These are phyloP conservation scores for Trichoderma parareesei DNA, from an alignment of 495 filamentous ascomycete species.

Conservation along the genomic window DNA sequence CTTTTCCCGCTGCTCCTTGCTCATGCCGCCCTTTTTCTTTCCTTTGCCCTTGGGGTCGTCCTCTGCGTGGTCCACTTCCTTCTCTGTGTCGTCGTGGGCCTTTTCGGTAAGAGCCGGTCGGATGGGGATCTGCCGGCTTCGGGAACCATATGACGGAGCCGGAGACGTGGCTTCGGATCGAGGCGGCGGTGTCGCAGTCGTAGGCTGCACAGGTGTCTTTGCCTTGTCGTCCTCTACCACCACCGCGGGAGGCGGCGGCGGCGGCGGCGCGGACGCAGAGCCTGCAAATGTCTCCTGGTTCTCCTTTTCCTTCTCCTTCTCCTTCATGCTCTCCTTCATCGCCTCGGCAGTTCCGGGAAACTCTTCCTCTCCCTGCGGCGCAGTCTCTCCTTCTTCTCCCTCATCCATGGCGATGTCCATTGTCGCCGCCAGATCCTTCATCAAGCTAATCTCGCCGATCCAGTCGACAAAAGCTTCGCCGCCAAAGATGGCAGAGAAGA, in stretches of 20 bases:
- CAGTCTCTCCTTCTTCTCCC: slow-evolving; percentile 51
- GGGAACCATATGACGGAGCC: slow-evolving; percentile 27
- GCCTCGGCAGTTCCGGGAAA: slow-evolving; percentile 41
- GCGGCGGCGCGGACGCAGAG: slow-evolving; percentile 20
- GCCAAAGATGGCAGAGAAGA: slow-evolving; percentile 98
- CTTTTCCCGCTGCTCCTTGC: slow-evolving; percentile 85
- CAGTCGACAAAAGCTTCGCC: slow-evolving; percentile 90
- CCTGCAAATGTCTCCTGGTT: slow-evolving; percentile 21
- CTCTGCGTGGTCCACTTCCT: slow-evolving; percentile 62
- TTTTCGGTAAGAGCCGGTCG: slow-evolving; percentile 83
- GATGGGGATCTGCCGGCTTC: slow-evolving; percentile 51
- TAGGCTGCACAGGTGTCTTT: slow-evolving; percentile 17
- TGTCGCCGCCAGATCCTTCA: slow-evolving; percentile 82
- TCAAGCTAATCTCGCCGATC: slow-evolving; percentile 85
- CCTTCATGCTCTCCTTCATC: slow-evolving; percentile 39
- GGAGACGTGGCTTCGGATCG: slow-evolving; percentile 15
- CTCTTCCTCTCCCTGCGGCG: slow-evolving; percentile 29
- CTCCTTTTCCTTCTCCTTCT: slow-evolving; percentile 19
- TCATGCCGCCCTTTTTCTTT: slow-evolving; percentile 75
- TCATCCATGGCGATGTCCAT: slow-evolving; percentile 83
- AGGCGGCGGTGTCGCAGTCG: slow-evolving; percentile 36
- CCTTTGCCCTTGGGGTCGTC: slow-evolving; percentile 60
- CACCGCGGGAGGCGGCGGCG: slow-evolving; percentile 27
- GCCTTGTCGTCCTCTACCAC: slow-evolving; percentile 37
- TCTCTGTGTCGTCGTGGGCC: slow-evolving; percentile 73